phyloP scores from a whole-genome alignment of 192 early-diverging fungal genomes.

The Rhizoclosmatium sp. region DNA sequence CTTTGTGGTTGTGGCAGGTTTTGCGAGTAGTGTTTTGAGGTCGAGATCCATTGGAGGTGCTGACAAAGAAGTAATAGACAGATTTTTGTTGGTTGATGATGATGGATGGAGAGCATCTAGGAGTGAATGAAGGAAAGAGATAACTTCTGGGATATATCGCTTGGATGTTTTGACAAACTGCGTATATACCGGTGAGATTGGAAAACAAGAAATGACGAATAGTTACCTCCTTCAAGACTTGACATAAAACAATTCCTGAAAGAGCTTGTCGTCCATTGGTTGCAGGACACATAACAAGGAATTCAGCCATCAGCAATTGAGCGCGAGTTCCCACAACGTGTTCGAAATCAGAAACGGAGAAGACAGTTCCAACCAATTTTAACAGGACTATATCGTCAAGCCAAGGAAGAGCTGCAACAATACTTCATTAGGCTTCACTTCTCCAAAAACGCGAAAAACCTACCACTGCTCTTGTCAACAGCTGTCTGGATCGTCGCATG shows the following conservation, averaged over 20 bases:
- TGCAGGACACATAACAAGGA: slow-evolving; percentile 72
- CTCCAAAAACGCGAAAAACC: slow-evolving; percentile 1
- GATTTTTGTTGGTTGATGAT: slow-evolving; percentile 8
- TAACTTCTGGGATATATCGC: slow-evolving; percentile 67
- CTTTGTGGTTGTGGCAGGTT: background rate
- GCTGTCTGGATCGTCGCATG: slow-evolving; percentile 18
- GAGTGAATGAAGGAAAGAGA: slow-evolving; percentile 51
- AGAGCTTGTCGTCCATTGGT: slow-evolving; percentile 65
- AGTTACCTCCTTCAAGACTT: slow-evolving; percentile 70
- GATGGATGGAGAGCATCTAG: slow-evolving; percentile 31
- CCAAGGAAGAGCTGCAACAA: slow-evolving; percentile 27
- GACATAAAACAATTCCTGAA: slow-evolving; percentile 81
- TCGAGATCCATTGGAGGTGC: slow-evolving; percentile 25
- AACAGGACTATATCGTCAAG: slow-evolving; percentile 64
- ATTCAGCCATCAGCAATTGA: slow-evolving; percentile 80
- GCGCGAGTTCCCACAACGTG: slow-evolving; percentile 89
- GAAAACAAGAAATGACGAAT: slow-evolving; percentile 18
- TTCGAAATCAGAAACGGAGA: slow-evolving; percentile 91
- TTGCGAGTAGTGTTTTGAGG: slow-evolving; percentile 9
- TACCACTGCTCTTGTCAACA: slow-evolving; percentile 25
- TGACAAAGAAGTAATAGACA: background rate
- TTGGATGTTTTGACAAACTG: slow-evolving; percentile 74
- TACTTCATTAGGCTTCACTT: background rate
- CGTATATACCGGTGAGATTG: slow-evolving; percentile 1
- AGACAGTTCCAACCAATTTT: slow-evolving; percentile 75